A percentile compares a stretch with the other conserved stretches of the same genome.
Conservation (phyloP, 306 rosid genomes). For the Glycyrrhiza uralensis region DNA sequence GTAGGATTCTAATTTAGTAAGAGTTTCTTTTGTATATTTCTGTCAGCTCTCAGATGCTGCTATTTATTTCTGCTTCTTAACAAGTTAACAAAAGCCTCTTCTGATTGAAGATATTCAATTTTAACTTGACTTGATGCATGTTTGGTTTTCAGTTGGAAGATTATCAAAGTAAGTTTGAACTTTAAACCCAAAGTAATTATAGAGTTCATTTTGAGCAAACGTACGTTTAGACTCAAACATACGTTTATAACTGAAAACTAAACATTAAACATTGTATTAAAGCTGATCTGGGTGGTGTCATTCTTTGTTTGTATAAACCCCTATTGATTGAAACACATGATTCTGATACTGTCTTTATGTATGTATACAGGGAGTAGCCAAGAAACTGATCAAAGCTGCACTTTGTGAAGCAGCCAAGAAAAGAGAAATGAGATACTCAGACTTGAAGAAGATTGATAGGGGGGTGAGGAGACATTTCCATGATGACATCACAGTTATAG, state of each 20-base stretch:
- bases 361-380: conserved; percentile 72
- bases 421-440: conserved; percentile 96
- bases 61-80: not conserved
- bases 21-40: not conserved
- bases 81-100: not conserved
- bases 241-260: no score
- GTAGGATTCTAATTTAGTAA: conserved; percentile 48
- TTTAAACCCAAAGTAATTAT: no score
- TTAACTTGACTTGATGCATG: no score
- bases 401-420: conserved; percentile 86
- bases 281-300: no score
- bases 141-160: no score
- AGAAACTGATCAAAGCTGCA: conserved; percentile 70
- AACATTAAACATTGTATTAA: no score
- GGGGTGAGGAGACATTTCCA: conserved; percentile 99
- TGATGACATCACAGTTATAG: conserved; percentile 89
- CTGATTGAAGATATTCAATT: no score
- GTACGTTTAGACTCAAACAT: no score
- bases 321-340: not conserved
- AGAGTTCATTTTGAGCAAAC: no score
- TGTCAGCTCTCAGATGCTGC: not conserved
- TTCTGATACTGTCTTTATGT: not conserved
- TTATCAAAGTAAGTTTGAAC: no score
- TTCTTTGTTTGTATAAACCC: not conserved
- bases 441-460: conserved; percentile 80